Base-by-base conservation (phyloP, 257 asterid species). In the Solanum lycopersicoides region DNA sequence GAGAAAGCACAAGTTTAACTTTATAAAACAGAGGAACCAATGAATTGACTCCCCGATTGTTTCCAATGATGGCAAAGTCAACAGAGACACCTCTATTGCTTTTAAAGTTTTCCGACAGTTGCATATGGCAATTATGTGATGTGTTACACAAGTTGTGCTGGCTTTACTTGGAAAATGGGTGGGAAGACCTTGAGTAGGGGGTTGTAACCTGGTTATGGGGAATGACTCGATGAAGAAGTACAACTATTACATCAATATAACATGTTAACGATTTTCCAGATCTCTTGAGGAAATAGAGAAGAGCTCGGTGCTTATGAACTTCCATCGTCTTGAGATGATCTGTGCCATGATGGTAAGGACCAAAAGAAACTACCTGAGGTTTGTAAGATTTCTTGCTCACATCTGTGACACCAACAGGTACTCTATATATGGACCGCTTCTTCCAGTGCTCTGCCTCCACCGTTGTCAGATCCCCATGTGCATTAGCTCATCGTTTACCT, bases 301-400 rank as follows among this genome's bases (percentile, higher is more conserved):
- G 88, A 35, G 92, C 96, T 21, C 95, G 90, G 32, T 60, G 89
- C 88, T 93, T 93, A 89, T 93, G 95, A 53, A 60, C 88, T 84
- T 93, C 96, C 96, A 93, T 91, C 7, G 89, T 86, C 72, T 13
- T 74, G 82, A 91, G 59, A 83, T 73, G 25, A 5, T 12, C 41
- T 4, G 59, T 7, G 12, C 86, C 88, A 53, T 87, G 71, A 66
- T 92, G 95, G 56, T 93, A 93, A 37, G 96, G 95, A 3, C 96
- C 95, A 2, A 93, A 76, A 4, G 95, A 93, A 66, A 92, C 90
- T 12, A 72, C 86, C 45, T 84, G 92, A 9, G 96, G 96, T 59
- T 47, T 83, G 91, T 92, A 92, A 13, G 91, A 92, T 5, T n/a
- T 20, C 37, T 50, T 25, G 88, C 88, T 89, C 44, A 85, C 44